Evolutionary conservation across 208 protist genomes (phyloP), one percentile per base, ranked within the genome.

Genomic region (Vickermania spadyakhi): DNA sequence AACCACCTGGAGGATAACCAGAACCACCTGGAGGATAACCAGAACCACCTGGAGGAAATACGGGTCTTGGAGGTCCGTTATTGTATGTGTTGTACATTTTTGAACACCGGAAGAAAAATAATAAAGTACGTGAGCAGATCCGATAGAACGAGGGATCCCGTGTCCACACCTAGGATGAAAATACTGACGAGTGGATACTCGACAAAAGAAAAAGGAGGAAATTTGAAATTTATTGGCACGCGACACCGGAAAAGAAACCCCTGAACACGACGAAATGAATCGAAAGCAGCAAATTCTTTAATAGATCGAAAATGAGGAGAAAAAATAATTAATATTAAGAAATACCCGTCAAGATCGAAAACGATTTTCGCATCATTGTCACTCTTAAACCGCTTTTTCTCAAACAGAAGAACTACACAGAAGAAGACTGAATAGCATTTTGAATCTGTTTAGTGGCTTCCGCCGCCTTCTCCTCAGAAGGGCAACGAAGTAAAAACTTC

Each of bases 401-500:
- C n/a, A n/a, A n/a, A n/a, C n/a, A n/a, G n/a, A n/a, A 4, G 5
- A 31, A 36, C 55, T 70, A 80, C 2, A 71, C 51, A 27, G 52
- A 64, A 18, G 85, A 86, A 27, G 61, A 56, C 3, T 51, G 28
- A 42, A 94, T 77, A 2, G 79, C 76, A 21, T 78, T 68, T 31
- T 79, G 56, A 68, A 92, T 88, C 58, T 86, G 72, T 63, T 73
- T 62, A 21, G 87, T 28, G 5, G 79, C 84, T 53, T 75, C 73
- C 2, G 71, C 66, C 5, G 90, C 84, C 21, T 79, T 51, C 49
- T 94, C 86, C 56, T 78, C 81, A 1, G 78, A 79, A 7, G 75
- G 51, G 36, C 91, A 78, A 14, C 81, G 86, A 66, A 96, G 59
- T 55, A 87, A 68, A 74, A 96, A 94, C 31, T 58, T 88, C 64